Evolutionary conservation across 768 basidiomycete genomes (phyloP), one percentile per base, ranked within the genome.

Genomic region (Suillus clintonianus): DNA sequence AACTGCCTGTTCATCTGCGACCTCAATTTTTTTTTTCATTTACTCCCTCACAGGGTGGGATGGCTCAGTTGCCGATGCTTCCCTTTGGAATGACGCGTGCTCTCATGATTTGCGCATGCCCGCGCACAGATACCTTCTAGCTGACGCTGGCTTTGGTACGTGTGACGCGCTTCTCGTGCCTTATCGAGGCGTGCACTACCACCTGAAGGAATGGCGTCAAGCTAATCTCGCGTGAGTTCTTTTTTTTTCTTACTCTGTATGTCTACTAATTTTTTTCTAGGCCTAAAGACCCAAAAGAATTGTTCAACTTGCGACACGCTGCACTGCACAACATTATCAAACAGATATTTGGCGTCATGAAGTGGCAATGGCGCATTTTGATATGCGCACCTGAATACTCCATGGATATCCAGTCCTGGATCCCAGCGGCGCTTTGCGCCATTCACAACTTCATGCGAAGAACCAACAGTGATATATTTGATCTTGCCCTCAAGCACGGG

Each of bases 141-240:
- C 57, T 30, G 45, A 63, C 36, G 57, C 22, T 4, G 45, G 42
- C 15, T 60, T 60, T 32, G 27, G 42, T 17, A 43, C 22, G 42
- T 45, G 59, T 43, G 42, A 76, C 62, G 47, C 67, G 3, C 68
- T 80, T 2, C 65, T 81, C 0, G 71, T 79, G 4, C 81, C 80
- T 37, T 81, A 79, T 57, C 69, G 65, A 34, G 72, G 75, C 63
- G 73, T 76, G 11, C 69, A 71, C 8, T 81, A 80, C 70, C 78
- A 81, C 63, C 69, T 79, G 45, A 67, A 62, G 22, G 76, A 79
- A 67, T 80, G 76, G 74, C 68, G 60, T 5, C 51, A 34, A 22
- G 30, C 60, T 36, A 53, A 51, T 41, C 19, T 22, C 27, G 34
- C 47, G 34, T 36, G 47, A 17, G 8, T 51, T 8, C n/a, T 4